Evolutionary conservation across 805 yeast genomes (phyloP).

Genomic region (Tetrapisispora pingtungensis): DNA sequence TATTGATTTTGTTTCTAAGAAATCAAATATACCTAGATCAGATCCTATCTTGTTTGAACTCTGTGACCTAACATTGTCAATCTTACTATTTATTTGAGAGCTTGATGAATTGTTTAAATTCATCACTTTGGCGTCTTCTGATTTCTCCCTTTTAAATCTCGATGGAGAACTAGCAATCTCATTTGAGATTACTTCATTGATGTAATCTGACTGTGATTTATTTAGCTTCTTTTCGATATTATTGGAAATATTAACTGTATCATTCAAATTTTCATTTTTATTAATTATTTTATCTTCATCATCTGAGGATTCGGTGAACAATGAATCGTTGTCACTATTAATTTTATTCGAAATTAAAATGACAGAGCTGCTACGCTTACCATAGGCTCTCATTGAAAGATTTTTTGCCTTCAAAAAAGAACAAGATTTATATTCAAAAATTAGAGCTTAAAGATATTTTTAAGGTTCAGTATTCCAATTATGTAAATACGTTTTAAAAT

Average conservation of each 20-base stretch:
- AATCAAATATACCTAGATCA: constrained; percentile 15
- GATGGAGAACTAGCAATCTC: background rate
- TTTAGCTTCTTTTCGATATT: too few relatives aligned
- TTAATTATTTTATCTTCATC: constrained; percentile 5
- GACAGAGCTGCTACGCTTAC: constrained; percentile 13
- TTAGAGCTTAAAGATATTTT: too few relatives aligned
- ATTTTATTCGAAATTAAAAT: constrained; percentile 1
- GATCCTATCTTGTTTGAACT: background rate
- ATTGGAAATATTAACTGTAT: background rate
- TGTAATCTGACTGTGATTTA: background rate
- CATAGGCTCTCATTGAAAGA: constrained; percentile 14
- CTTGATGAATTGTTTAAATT: background rate
- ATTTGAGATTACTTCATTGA: background rate
- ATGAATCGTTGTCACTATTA: constrained; percentile 2
- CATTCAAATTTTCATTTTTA: background rate
- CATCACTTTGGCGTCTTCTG: background rate
- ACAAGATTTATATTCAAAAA: too few relatives aligned
- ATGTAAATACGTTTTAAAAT: too few relatives aligned
- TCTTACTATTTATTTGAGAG: background rate
- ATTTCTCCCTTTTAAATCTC: background rate
- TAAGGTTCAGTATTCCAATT: too few relatives aligned
- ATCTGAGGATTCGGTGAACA: constrained; percentile 13
- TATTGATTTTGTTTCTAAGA: constrained; percentile 13
- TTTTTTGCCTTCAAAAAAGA: too few relatives aligned
- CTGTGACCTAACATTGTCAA: background rate